Base-by-base conservation (phyloP, 2,329 filamentous ascomycete genomes). In the Ilyonectria destructans region DNA sequence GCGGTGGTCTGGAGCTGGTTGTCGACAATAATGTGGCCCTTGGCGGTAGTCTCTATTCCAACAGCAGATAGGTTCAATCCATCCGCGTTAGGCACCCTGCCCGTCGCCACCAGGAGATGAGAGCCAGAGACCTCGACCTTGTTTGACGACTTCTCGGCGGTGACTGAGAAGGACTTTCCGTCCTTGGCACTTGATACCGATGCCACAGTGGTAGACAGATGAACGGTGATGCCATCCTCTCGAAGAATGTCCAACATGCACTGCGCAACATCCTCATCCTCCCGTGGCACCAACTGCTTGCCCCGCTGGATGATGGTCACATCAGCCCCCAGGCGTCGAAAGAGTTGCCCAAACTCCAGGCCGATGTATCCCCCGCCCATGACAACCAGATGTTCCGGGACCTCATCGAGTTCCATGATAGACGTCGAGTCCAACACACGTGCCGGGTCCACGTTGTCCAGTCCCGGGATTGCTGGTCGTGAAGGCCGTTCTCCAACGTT, bases 361-460 rank as follows among this genome's bases (percentile, higher is more conserved):
- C 86, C 87, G 35, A 88, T 81, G 65, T 86, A 86, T 4, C 86
- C 86, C 5, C 86, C 86, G 1, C 87, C 86, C n/a, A 88, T 67
- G 1, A 88, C 82, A 40, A 88, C 76, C 4, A 88, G 78, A 75
- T 86, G 84, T 13, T 78, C 72, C 2, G 87, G 87, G 12, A 87
- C 82, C 13, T 77, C 74, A 17, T 74, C 80, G 4, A 87, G 76
- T 68, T 87, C 85, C 77, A 84, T 82, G 48, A 87, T 80, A 49
- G 80, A 81, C 0, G 84, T 87, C 9, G 85, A 87, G 73, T 87
- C 78, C 23, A 87, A 74, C 2, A 87, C 78, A 17, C 79, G 73
- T 8, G 66, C 75, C n/a, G 69, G 57, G 4, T 80, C 77, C 4
- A 85, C 67, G 4, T 71, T 72, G n/a, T 82, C 76, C 8, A 85